Base-by-base conservation (phyloP, 352 stramenopile genomes). In the Phytophthora tubulina region DNA sequence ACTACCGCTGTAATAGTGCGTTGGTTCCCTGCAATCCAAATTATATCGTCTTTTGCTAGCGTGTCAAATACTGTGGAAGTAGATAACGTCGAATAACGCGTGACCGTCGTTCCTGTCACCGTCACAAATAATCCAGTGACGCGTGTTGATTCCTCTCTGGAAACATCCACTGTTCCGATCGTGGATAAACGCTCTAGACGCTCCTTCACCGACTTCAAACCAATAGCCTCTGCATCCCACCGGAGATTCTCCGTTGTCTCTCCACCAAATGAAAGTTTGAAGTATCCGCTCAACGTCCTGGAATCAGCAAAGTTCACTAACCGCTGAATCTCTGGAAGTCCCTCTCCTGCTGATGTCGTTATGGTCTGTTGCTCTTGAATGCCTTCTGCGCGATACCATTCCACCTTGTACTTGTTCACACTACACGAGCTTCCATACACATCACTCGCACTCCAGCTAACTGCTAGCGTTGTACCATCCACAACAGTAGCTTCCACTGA, bases 301-400 rank as follows among this genome's bases (percentile, higher is more conserved):
- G 86, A 84, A 50, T 88, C 78, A 3, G 85, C 85, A 70, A 93
- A 91, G 45, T 73, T 79, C 5, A 81, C 58, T 10, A 95, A 10
- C 6, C 72, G 61, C 60, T 95, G 86, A 13, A 94, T 81, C 31
- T 95, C 88, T 3, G 80, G 84, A 1, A 95, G 62, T 1, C 88
- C 86, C 59, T 85, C 87, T 30, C 72, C 75, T 14, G 86, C 85
- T 0, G 88, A 95, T 0, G 85, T 93, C 6, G 88, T 95, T 36
- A 95, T 89, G 2, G 84, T 93, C 51, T 95, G 88, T 30, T 92
- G 70, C 60, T 93, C 85, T 21, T 68, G 77, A 0, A 57, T 69
- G 10, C 85, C 86, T 70, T 89, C 78, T 1, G 72, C 59, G 4
- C 82, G 86, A 72, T 88, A 95, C 86, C 88, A 94, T 66, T 95